These are phyloP conservation scores for Cladobotryum protrusum DNA, from an alignment of 2,329 filamentous ascomycete species.

Conservation along the genomic window DNA sequence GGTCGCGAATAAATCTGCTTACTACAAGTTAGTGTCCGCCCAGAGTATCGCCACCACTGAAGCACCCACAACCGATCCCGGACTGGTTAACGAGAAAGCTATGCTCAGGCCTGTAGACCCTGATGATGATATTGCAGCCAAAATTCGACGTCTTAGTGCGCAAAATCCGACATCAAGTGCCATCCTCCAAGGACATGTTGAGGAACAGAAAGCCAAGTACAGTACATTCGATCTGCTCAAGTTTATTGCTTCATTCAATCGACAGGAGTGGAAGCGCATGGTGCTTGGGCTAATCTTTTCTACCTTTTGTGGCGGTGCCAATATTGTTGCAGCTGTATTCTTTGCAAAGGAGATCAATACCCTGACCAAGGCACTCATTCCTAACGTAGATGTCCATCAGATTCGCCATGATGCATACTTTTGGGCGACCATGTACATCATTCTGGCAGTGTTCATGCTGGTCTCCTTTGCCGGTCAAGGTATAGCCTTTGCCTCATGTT, in stretches of 20 bases:
- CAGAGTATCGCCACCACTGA: conserved; percentile 69
- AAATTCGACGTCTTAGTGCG: conserved; percentile 50
- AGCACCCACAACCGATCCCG: conserved; percentile 44
- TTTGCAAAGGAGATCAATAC: conserved; percentile 82
- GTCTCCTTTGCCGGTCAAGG: conserved; percentile 64
- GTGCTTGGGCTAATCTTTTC: conserved; percentile 65
- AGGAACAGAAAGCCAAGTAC: conserved; percentile 53
- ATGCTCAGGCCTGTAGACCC: conserved; percentile 48
- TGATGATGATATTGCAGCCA: conserved; percentile 54
- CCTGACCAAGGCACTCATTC: conserved; percentile 50
- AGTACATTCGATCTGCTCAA: conserved; percentile 69
- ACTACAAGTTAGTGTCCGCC: conserved; percentile 79
- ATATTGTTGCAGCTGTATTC: conserved; percentile 64
- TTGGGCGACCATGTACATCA: conserved; percentile 84
- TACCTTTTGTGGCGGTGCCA: conserved; percentile 72
- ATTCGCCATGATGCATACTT: conserved; percentile 71
- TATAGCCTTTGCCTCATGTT: conserved; percentile 72
- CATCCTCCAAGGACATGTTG: conserved; percentile 52
- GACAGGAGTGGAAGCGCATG: conserved; percentile 65
- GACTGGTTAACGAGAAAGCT: conserved; percentile 43
- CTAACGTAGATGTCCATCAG: conserved; percentile 43
- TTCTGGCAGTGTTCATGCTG: conserved; percentile 70
- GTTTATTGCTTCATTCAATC: conserved; percentile 76
- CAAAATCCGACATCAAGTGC: conserved; percentile 62
- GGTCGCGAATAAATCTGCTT: conserved; percentile 63